Evolutionary conservation across 805 yeast species (phyloP), one percentile per base, ranked within the genome.

Genomic region (Yarrowia keelungensis): DNA sequence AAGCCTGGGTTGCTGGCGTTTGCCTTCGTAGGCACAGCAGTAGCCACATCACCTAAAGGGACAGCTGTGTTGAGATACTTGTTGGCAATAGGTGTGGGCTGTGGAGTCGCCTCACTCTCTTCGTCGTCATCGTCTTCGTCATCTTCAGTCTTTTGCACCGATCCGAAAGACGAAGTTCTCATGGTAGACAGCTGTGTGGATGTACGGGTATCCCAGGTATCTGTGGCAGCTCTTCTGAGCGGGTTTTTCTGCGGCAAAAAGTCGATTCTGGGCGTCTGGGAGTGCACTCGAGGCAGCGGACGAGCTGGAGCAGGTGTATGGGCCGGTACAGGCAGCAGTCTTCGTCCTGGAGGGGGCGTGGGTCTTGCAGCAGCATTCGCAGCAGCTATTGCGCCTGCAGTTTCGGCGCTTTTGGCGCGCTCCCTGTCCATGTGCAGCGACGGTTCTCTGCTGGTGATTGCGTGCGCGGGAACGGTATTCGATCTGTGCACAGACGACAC

Each of bases 161-260:
- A 19, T 7, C 58, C 58, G 5, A 36, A 36, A 16, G 59, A 53
- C 26, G 62, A 56, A n/a, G 62, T 39, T 38, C 46, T 36, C 62
- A 56, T 56, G 5, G 62, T 41, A 8, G 62, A 56, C 47, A 56
- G 38, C 39, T 26, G 47, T 3, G 62, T 56, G 11, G 62, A 56
- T 8, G 62, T 56, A 8, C 62, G 47, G 47, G 62, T 56, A 26
- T 56, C 62, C 62, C 62, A 56, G 46, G 62, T 56, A n/a, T 56
- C 62, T 26, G 62, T 41, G 38, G 62, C 62, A 7, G 62, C 47
- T 56, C 62, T 7, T 15, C 62, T 7, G 19, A 56, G 47, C 15
- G 46, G 62, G 62, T 41, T 56, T 2, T 42, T 56, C 3, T 14
- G 38, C 22, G 62, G 62, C 62, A 56, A 26, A 41, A 42, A 41